Evolutionary conservation across 352 stramenopile genomes (phyloP).

Genomic region (Phytopythium cucurbitacearum): DNA sequence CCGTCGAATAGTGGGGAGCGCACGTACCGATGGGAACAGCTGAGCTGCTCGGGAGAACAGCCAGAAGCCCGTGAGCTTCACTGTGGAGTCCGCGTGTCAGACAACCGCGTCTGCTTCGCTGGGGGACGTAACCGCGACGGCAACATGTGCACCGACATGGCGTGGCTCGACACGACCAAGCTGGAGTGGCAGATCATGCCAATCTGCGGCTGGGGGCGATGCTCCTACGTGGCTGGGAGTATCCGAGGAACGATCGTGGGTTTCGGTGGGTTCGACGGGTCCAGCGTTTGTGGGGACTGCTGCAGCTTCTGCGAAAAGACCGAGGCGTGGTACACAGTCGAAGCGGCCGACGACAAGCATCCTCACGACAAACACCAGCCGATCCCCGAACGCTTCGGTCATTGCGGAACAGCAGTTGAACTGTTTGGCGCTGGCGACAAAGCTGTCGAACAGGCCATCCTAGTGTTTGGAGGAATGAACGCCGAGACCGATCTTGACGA

Average conservation of each 20-base stretch:
- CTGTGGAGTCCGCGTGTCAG: constrained; percentile 14
- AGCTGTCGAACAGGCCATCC: constrained; percentile 14
- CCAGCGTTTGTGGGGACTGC: constrained; percentile 35
- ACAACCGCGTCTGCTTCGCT: constrained; percentile 30
- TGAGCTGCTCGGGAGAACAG: constrained; percentile 14
- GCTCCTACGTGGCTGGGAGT: constrained; percentile 28
- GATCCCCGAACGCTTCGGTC: constrained; percentile 36
- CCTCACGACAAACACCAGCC: constrained; percentile 1
- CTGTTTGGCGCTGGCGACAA: constrained; percentile 8
- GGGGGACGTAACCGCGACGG: constrained; percentile 48
- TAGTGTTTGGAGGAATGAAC: constrained; percentile 63
- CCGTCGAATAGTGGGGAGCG: no score
- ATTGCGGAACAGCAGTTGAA: constrained; percentile 27
- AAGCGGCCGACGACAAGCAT: background rate
- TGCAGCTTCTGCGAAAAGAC: constrained; percentile 42
- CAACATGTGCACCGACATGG: constrained; percentile 55
- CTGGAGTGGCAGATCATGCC: constrained; percentile 54
- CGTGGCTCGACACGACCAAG: constrained; percentile 22
- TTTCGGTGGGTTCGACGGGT: constrained; percentile 54
- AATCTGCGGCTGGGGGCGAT: constrained; percentile 55
- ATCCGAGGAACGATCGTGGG: constrained; percentile 28
- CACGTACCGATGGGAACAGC: constrained; percentile 26
- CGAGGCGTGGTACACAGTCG: constrained; percentile 32
- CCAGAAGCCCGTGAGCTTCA: constrained; percentile 52
- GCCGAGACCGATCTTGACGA: constrained; percentile 41